These are phyloP conservation scores for Backusella luteola DNA, from an alignment of 192 early-diverging fungal genomes.

Conservation along the genomic window DNA sequence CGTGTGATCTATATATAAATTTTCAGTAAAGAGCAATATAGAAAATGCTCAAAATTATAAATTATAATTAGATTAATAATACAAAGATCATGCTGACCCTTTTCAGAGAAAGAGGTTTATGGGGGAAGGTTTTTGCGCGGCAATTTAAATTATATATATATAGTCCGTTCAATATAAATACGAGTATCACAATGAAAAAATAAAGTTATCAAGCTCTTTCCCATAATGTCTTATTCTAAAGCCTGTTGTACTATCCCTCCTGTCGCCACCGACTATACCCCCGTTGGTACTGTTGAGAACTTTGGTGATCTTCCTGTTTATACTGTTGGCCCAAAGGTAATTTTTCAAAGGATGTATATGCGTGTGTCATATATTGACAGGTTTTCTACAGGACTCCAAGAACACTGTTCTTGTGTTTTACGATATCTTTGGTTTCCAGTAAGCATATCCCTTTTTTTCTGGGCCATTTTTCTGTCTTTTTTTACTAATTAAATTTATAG, in stretches of 20 bases:
- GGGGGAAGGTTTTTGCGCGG: conserved; percentile 3
- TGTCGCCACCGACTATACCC: conserved; percentile 27
- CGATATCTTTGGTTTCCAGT: conserved; percentile 65
- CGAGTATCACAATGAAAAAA: neutral
- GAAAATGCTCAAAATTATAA: too few species aligned
- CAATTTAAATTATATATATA: neutral
- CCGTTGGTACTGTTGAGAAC: conserved; percentile 20
- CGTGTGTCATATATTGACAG: neutral
- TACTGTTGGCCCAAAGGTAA: conserved; percentile 23
- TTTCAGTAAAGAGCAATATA: too few species aligned
- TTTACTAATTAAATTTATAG: conserved; percentile 12
- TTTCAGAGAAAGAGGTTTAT: neutral
- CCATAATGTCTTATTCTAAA: conserved; percentile 26
- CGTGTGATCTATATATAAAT: too few species aligned
- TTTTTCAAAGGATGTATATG: neutral
- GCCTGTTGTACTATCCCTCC: conserved; percentile 32
- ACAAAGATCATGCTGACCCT: too few species aligned
- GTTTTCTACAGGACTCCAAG: conserved; percentile 40
- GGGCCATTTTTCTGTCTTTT: neutral
- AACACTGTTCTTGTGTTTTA: conserved; percentile 66
- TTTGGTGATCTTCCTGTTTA: conserved; percentile 32
- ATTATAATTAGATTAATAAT: too few species aligned
- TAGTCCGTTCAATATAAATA: neutral
- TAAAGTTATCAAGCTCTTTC: neutral
- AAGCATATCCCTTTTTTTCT: conserved; percentile 4